A percentile compares a stretch with the other conserved stretches of the same genome.
Conservation (phyloP, 148 eudicot species). For the Oxyria digyna region DNA sequence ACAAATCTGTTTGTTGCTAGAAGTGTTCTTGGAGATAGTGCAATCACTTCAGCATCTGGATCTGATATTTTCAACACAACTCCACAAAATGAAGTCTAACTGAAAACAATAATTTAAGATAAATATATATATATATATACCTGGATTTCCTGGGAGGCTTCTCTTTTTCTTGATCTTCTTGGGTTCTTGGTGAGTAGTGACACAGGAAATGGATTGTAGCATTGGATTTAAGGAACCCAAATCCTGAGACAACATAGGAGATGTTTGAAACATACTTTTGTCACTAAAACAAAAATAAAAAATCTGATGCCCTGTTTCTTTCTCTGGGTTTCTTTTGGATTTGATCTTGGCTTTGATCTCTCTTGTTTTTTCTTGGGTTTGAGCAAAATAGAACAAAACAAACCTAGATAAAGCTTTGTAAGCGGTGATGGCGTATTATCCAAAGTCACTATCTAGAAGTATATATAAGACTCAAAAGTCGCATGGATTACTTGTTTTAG, state of each 20-base stretch:
- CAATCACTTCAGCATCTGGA: slow-evolving; percentile 94
- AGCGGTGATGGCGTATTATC: slow-evolving; percentile 24
- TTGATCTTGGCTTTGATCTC: slow-evolving; percentile 7
- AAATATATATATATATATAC: slow-evolving; percentile 15
- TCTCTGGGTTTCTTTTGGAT: slow-evolving; percentile 6
- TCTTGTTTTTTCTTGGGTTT: slow-evolving; percentile 13
- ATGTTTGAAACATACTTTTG: slow-evolving; percentile 46
- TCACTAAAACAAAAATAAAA: slow-evolving; percentile 11
- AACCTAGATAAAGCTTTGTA: slow-evolving; percentile 20
- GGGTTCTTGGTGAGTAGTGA: slow-evolving; percentile 20
- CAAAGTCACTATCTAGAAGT: slow-evolving; percentile 28
- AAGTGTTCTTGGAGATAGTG: slow-evolving; percentile 71
- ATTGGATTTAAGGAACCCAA: slow-evolving; percentile 39
- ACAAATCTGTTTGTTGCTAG: slow-evolving; percentile 73
- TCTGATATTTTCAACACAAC: slow-evolving; percentile 24
- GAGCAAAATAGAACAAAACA: neutral
- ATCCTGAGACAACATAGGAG: slow-evolving; percentile 25
- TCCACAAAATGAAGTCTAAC: too few relatives aligned
- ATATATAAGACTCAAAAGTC: slow-evolving; percentile 7
- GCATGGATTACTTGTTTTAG: slow-evolving; percentile 35
- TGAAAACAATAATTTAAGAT: neutral
- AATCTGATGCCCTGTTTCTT: neutral
- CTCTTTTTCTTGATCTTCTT: slow-evolving; percentile 77
- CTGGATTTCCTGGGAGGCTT: slow-evolving; percentile 90
- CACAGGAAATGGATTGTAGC: slow-evolving; percentile 23